Base-by-base conservation (phyloP, 2,329 filamentous ascomycete genomes). In the Bertia moriformis region DNA sequence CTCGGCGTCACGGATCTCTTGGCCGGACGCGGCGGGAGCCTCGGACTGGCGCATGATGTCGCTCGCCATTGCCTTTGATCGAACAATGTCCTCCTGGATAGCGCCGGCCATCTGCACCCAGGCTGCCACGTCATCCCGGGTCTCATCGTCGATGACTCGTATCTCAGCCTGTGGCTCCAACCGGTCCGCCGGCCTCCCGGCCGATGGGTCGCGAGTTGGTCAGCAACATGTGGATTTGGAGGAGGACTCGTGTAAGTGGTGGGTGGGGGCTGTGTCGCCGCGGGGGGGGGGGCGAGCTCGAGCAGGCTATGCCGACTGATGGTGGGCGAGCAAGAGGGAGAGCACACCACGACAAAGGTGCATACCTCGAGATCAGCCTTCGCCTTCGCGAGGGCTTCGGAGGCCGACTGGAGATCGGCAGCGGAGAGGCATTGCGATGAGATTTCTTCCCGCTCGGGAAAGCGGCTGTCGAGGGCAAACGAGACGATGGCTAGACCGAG, bases 61-160 rank as follows among this genome's bases (percentile, higher is more conserved):
- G 50, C 78, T 78, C 17, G 89, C 87, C 24, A 87, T 78, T 14
- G 73, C 70, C 50, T 85, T 80, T 18, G 86, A 89, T 37, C 75
- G 73, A 49, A 84, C 75, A 46, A 95, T 89, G 52, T 95, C 89
- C 44, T 79, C 73, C 55, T 93, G 85, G 4, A 95, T 71, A 39
- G 79, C 75, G 57, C 85, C 85, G 37, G 88, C 86, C 56, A 91
- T 85, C 39, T 69, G 63, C 41, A 93, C 83, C 89, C 89, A 96
- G 39, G 78, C 73, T 52, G 86, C 82, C 38, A 94, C 81, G 50
- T 93, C 82, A 29, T 78, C 73, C 41, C 79, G 82, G 14, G 78
- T 82, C 46, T 86, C 77, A 51, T 77, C 73, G 57, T 88, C 93
- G 44, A 91, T 73, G 17, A 65, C 58, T 46, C 78, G 80, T 42